A percentile compares a stretch with the other conserved stretches of the same genome.
Evolutionary conservation across 148 eudicot species (phyloP).

Genomic region (Rhododendron mucronatum): DNA sequence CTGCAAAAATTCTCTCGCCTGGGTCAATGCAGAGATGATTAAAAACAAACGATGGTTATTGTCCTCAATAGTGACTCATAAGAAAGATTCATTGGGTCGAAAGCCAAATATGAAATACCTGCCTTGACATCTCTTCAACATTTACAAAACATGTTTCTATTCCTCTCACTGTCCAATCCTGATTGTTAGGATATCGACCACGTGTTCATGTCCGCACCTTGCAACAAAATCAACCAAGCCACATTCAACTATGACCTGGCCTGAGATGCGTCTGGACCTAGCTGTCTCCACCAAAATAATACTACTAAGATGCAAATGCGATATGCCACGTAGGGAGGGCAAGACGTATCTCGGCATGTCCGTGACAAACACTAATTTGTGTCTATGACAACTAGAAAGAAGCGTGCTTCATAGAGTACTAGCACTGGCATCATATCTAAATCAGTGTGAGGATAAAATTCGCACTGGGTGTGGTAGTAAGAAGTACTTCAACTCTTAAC

Average conservation of each 20-base stretch:
- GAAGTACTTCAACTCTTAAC: not conserved
- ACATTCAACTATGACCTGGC: not conserved
- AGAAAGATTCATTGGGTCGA: not conserved
- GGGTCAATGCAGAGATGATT: not conserved
- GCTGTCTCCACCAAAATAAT: not conserved
- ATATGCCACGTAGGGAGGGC: not conserved
- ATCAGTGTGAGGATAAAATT: not conserved
- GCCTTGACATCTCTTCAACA: not conserved
- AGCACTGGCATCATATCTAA: not conserved
- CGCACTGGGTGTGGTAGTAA: not conserved
- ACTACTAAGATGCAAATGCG: not conserved
- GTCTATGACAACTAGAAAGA: not conserved
- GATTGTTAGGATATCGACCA: not conserved
- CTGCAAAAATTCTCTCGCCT: too few relatives aligned
- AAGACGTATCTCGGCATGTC: not conserved
- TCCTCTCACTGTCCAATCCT: too few relatives aligned
- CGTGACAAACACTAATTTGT: not conserved
- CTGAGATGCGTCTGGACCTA: not conserved
- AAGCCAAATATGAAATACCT: not conserved
- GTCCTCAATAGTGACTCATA: not conserved
- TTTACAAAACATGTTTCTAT: too few relatives aligned
- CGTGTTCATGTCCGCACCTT: too few relatives aligned
- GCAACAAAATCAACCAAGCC: not conserved
- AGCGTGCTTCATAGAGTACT: not conserved
- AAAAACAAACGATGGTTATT: too few relatives aligned